Evolutionary conservation across 768 basidiomycete genomes (phyloP).

Genomic region (Leccinellum luteum): DNA sequence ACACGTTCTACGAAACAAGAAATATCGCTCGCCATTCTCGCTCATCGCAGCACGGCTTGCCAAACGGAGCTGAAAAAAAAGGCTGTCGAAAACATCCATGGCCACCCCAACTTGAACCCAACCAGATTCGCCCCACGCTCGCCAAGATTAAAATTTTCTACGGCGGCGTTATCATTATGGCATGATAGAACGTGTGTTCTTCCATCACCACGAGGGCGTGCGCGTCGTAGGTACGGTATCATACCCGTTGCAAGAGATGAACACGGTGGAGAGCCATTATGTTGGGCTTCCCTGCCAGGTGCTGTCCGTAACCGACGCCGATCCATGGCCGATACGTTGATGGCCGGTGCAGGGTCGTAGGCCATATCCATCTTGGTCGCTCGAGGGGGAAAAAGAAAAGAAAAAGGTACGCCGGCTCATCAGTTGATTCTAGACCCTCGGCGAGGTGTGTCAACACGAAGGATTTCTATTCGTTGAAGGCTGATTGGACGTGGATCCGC

Average conservation of each 20-base stretch:
- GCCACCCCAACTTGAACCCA: neutral
- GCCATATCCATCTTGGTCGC: neutral
- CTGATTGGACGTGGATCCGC: neutral
- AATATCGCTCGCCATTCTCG: neutral
- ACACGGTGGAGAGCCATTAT: neutral
- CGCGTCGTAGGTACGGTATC: neutral
- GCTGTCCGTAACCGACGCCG: neutral
- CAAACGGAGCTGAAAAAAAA: neutral
- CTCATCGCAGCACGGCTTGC: neutral
- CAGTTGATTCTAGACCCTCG: neutral
- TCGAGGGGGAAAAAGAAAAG: neutral
- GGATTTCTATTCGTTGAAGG: neutral
- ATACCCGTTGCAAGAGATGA: neutral
- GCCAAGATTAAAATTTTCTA: neutral
- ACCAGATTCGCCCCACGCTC: neutral
- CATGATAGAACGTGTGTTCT: neutral
- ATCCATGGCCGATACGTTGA: neutral
- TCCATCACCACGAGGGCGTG: neutral
- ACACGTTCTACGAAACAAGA: neutral
- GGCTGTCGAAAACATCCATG: neutral
- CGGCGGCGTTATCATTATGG: neutral
- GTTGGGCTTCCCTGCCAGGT: neutral
- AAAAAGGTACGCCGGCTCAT: neutral
- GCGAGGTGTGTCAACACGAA: neutral
- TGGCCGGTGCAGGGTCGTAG: neutral